Percentiles rank a stretch among this genome's conserved stretches.
Conservation (phyloP, 257 asterid species). For the Oldenlandia corymbosa region DNA sequence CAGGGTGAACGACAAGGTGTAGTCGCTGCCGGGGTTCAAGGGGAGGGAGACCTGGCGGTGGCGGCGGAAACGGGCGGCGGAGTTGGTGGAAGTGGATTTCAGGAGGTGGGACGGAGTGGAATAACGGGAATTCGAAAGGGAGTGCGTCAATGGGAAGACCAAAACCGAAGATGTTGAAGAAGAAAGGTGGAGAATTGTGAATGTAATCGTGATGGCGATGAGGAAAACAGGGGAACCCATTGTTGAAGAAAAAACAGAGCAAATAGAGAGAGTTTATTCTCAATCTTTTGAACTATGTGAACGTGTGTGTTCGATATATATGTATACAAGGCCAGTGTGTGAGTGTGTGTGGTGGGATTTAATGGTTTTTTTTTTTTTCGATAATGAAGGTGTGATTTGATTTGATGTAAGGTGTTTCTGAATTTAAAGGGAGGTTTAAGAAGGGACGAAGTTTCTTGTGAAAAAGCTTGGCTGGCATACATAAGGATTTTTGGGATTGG, state of each 20-base stretch:
- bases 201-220: constrained; percentile 16
- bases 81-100: constrained; percentile 58
- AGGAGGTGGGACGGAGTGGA: constrained; percentile 60
- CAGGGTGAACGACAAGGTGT: constrained; percentile 66
- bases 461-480: constrained; percentile 1
- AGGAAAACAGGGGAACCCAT: constrained; percentile 35
- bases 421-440: not conserved
- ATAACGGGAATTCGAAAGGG: constrained; percentile 44
- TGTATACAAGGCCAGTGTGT: not conserved
- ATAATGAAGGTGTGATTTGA: too few species aligned
- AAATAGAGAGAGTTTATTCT: not conserved
- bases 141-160: constrained; percentile 61
- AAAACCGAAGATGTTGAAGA: constrained; percentile 19
- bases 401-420: too few species aligned
- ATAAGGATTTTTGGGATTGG: constrained; percentile 2
- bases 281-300: not conserved
- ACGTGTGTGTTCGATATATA: not conserved
- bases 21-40: constrained; percentile 77
- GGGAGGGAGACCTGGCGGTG: constrained; percentile 77
- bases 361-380: too few species aligned
- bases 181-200: constrained; percentile 1
- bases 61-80: constrained; percentile 63
- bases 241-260: constrained; percentile 21
- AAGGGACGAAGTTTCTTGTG: constrained; percentile 18
- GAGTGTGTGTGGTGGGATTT: not conserved